phyloP scores from a whole-genome alignment of 768 basidiomycete species.

The Dioszegia hungarica region DNA sequence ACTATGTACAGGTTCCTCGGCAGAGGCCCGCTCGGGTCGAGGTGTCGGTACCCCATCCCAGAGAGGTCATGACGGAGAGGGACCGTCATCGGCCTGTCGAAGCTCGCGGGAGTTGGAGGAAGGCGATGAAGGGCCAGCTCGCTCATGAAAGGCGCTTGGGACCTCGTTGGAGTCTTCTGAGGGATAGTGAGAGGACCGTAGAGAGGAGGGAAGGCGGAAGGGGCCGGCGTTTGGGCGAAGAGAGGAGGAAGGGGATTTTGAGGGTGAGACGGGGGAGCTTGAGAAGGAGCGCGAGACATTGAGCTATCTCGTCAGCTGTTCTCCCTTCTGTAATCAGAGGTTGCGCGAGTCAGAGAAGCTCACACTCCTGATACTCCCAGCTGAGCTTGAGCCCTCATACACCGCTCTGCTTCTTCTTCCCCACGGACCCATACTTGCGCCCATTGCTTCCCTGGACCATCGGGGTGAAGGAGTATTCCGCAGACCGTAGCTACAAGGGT shows the following conservation, averaged over 20 bases:
- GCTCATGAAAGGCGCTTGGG: not conserved
- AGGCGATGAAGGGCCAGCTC: not conserved
- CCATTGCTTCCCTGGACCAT: constrained; percentile 17
- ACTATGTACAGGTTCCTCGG: constrained; percentile 39
- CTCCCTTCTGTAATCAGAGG: not conserved
- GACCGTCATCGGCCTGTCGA: not conserved
- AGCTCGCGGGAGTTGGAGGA: not conserved
- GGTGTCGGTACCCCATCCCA: constrained; percentile 2
- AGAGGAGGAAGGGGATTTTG: not conserved
- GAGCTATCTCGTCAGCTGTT: not conserved
- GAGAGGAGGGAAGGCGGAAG: not conserved
- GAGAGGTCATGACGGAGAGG: not conserved
- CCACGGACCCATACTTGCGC: constrained; percentile 29
- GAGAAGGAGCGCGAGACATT: not conserved
- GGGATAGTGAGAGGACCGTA: not conserved
- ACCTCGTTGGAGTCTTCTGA: not conserved
- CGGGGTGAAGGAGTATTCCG: constrained; percentile 26
- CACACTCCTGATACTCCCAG: not conserved
- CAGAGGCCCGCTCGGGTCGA: constrained; percentile 19
- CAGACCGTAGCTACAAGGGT: constrained; percentile 12
- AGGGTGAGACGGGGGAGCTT: not conserved
- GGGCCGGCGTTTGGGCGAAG: not conserved
- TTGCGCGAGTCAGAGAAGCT: no score
- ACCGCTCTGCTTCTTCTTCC: constrained; percentile 18
- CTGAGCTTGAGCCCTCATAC: not conserved